These are phyloP conservation scores for Myrmaecium sp. DNA, from an alignment of 2,329 filamentous ascomycete species.

Conservation along the genomic window DNA sequence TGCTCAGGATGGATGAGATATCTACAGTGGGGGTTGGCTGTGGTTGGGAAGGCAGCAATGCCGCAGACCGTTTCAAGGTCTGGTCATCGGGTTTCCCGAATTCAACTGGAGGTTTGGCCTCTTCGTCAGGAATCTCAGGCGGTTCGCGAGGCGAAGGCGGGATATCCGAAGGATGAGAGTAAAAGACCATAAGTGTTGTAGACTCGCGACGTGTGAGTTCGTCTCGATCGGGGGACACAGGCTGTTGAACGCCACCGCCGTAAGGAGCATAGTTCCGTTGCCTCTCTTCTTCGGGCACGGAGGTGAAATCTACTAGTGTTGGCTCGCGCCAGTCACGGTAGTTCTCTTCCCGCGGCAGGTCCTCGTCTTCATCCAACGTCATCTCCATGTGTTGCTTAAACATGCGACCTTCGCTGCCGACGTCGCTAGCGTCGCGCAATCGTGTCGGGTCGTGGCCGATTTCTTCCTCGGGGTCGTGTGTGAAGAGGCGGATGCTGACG, in stretches of 20 bases:
- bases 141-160: conserved; percentile 30
- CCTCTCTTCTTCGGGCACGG: conserved; percentile 22
- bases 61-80: conserved; percentile 8
- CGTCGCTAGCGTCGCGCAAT: conserved; percentile 55
- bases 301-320: conserved; percentile 26
- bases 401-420: conserved; percentile 44
- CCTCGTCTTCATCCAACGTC: conserved; percentile 43
- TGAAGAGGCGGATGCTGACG: conserved; percentile 50
- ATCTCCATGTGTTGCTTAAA: conserved; percentile 45
- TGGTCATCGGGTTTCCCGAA: conserved; percentile 22
- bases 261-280: conserved; percentile 27
- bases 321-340: conserved; percentile 16
- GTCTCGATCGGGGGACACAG: conserved; percentile 24
- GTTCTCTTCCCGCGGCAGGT: conserved; percentile 32
- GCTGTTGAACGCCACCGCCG: conserved; percentile 24
- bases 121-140: conserved; percentile 17
- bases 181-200: conserved; percentile 30
- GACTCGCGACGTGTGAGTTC: conserved; percentile 28
- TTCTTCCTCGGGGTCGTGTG: conserved; percentile 55
- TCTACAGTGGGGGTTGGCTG: conserved; percentile 1
- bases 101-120: conserved; percentile 10
- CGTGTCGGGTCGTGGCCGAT: conserved; percentile 49
- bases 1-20: conserved; percentile 3
- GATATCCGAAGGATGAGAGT: conserved; percentile 26
- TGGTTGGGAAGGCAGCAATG: conserved; percentile 1